Evolutionary conservation across 257 asterid species (phyloP).

Genomic region (Solanum clarkiae): DNA sequence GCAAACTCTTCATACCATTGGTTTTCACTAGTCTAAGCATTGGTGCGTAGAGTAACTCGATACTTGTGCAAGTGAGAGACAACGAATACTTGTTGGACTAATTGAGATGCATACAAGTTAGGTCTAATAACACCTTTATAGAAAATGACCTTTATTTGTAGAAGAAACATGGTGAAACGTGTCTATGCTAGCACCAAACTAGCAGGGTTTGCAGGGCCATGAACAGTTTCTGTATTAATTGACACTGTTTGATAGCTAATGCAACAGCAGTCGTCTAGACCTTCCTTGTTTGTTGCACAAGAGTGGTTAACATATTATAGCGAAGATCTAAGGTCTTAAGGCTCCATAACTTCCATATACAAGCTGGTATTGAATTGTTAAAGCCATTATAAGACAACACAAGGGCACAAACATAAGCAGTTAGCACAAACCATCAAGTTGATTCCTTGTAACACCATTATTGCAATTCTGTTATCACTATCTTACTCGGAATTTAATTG

Average conservation of each 20-base stretch:
- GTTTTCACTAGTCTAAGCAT: too few species aligned
- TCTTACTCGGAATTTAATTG: background rate
- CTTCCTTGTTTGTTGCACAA: background rate
- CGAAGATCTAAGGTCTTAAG: too few species aligned
- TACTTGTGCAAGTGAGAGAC: too few species aligned
- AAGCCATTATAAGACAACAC: too few species aligned
- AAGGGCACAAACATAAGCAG: background rate
- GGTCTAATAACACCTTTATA: too few species aligned
- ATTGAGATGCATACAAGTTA: background rate
- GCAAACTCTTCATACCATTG: too few species aligned
- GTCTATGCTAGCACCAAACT: background rate
- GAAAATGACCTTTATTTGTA: too few species aligned
- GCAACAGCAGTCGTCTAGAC: background rate
- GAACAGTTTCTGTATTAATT: background rate
- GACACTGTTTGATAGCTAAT: background rate
- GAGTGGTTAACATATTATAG: too few species aligned
- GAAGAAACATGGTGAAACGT: too few species aligned
- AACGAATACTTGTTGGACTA: too few species aligned
- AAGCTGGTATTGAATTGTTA: background rate
- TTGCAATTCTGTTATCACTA: background rate
- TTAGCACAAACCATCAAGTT: background rate
- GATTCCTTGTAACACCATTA: background rate
- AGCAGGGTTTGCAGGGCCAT: background rate
- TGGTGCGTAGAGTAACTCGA: too few species aligned
- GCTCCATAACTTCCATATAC: background rate